Percentiles rank a stretch among this genome's conserved stretches.
phyloP scores from a whole-genome alignment of 768 basidiomycete species.

The Glaciozyma antarctica region DNA sequence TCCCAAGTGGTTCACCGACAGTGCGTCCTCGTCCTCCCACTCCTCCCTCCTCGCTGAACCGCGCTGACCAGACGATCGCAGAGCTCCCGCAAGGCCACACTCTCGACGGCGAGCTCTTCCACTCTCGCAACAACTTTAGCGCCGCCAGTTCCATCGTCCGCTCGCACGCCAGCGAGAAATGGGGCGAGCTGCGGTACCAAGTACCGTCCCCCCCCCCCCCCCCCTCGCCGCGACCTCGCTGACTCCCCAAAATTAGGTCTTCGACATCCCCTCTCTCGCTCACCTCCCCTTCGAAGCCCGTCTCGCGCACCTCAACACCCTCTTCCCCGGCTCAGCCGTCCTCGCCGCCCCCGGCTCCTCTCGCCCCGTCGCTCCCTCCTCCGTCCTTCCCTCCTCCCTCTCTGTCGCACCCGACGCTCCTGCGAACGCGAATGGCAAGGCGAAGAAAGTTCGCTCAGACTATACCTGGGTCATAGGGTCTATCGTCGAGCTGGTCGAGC shows the following conservation, averaged over 20 bases:
- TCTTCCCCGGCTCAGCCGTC: constrained; percentile 10
- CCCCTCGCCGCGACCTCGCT: too few species aligned
- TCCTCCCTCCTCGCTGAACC: not conserved
- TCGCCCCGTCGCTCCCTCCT: not conserved
- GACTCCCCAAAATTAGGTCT: constrained; percentile 12
- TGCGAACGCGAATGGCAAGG: too few species aligned
- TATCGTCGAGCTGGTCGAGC: constrained; percentile 12
- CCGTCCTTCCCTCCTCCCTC: not conserved
- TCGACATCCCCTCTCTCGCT: constrained; percentile 27
- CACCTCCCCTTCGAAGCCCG: constrained; percentile 24
- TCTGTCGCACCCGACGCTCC: too few species aligned
- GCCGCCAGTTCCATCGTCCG: constrained; percentile 28
- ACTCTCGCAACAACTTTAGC: constrained; percentile 26
- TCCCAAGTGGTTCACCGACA: constrained; percentile 18
- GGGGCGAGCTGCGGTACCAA: constrained; percentile 29
- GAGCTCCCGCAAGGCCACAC: constrained; percentile 22
- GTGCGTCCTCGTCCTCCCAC: constrained; percentile 20
- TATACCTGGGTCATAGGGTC: not conserved
- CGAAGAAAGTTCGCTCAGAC: too few species aligned
- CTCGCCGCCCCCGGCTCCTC: not conserved
- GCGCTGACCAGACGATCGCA: not conserved
- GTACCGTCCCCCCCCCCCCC: constrained; percentile 6
- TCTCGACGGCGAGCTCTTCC: constrained; percentile 34
- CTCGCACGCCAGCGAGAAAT: constrained; percentile 3
- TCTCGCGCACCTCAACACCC: constrained; percentile 1